Percentiles rank a stretch among this genome's conserved stretches.
These are phyloP conservation scores for Skeletonema menzelii DNA, from an alignment of 108 stramenopile genomes.

Conservation along the genomic window DNA sequence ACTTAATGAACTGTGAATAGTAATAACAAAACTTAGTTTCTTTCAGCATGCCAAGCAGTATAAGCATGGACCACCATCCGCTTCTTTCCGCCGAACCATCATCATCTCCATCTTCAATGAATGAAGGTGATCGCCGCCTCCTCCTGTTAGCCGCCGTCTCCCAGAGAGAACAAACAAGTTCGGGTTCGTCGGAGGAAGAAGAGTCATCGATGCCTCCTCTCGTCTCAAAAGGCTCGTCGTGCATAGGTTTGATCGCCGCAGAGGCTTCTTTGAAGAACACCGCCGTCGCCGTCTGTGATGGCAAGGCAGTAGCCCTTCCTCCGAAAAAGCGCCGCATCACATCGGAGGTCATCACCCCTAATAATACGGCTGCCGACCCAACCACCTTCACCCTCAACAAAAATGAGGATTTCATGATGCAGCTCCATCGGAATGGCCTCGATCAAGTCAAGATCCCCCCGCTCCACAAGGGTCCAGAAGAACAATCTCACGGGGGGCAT, in stretches of 20 bases:
- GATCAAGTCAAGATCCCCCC: neutral
- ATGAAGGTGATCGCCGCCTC: neutral
- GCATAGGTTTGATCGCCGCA: neutral
- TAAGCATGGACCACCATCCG: neutral
- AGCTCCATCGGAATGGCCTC: neutral
- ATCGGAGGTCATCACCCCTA: neutral
- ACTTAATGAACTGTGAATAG: no score
- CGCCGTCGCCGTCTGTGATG: neutral
- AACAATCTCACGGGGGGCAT: neutral
- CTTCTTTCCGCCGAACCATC: neutral
- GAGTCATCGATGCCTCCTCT: neutral
- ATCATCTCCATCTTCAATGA: neutral
- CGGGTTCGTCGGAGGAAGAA: neutral
- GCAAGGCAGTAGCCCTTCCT: neutral
- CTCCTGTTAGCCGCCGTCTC: neutral
- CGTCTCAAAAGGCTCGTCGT: neutral
- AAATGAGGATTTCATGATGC: neutral
- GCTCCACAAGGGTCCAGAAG: neutral
- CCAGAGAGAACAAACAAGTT: neutral
- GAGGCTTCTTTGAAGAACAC: neutral
- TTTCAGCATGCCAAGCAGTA: neutral
- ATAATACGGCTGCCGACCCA: neutral
- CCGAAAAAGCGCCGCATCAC: neutral
- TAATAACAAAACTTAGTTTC: no score
- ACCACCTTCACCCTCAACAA: slow-evolving; percentile 1